Conservation (phyloP, 192 early-diverging fungal species). For the Mortierella antarctica region DNA sequence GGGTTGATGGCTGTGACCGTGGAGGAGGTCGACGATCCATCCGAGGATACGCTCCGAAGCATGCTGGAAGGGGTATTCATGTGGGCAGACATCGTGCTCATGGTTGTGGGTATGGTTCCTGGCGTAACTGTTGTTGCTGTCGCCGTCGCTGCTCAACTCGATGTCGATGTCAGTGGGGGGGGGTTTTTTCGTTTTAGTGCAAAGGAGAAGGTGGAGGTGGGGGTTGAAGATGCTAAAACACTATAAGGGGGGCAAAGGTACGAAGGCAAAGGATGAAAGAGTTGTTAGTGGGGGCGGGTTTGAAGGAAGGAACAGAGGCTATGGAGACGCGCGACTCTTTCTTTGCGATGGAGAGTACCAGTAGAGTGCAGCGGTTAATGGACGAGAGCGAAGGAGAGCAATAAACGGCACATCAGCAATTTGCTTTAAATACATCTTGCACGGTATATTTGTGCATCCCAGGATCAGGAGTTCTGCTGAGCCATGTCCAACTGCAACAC, state of each 20-base stretch:
- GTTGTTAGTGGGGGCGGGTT: neutral
- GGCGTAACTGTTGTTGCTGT: too few species aligned
- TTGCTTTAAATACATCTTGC: too few species aligned
- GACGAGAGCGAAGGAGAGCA: neutral
- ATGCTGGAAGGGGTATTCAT: constrained; percentile 12
- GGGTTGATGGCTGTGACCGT: constrained; percentile 11
- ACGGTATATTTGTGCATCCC: too few species aligned
- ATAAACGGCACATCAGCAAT: too few species aligned
- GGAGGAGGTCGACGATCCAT: constrained; percentile 14
- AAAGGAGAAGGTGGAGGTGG: neutral
- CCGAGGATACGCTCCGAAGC: constrained; percentile 17
- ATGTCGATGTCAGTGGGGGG: too few species aligned
- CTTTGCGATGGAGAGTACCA: neutral
- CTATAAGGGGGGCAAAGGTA: neutral
- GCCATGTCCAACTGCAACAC: too few species aligned
- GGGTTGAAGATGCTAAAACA: neutral
- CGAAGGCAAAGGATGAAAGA: neutral
- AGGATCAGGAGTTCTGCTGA: too few species aligned
- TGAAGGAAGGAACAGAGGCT: neutral
- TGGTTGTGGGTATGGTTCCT: neutral
- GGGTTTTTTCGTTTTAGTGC: neutral
- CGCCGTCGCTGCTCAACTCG: neutral
- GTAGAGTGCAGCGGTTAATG: neutral
- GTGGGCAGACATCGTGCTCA: constrained; percentile 19
- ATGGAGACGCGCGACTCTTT: too few species aligned